A percentile compares a stretch with the other conserved stretches of the same genome.
Conservation (phyloP, 139 green algal genomes). For the Asterochloris erici region DNA sequence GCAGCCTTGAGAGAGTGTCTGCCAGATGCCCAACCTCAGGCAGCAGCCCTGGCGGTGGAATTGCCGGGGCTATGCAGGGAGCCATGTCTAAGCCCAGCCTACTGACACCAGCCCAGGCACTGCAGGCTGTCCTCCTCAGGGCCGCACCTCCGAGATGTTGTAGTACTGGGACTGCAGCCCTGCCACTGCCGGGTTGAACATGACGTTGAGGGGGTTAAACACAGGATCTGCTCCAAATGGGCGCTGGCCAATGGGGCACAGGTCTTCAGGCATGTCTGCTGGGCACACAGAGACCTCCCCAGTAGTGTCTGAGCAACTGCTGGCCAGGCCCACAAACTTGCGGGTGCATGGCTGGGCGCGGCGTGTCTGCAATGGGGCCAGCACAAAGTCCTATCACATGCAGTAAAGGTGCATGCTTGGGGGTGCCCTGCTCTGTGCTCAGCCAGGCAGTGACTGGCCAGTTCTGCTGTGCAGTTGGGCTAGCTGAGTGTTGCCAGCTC, state of each 20-base stretch:
- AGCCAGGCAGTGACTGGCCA: too few relatives aligned
- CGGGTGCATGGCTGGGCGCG: too few relatives aligned
- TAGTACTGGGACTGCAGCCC: conserved; percentile 18
- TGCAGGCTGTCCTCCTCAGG: not conserved
- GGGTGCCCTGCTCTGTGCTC: too few relatives aligned
- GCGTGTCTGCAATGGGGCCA: too few relatives aligned
- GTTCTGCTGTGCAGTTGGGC: too few relatives aligned
- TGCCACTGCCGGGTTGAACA: conserved; percentile 3
- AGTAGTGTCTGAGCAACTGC: not conserved
- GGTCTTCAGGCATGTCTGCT: conserved; percentile 6
- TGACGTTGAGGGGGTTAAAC: conserved; percentile 13
- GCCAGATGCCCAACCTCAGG: not conserved
- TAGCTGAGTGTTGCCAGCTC: too few relatives aligned
- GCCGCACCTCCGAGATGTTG: conserved; percentile 2
- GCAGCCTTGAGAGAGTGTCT: not conserved
- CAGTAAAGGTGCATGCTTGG: too few relatives aligned
- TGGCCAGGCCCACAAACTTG: not conserved
- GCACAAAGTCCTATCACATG: too few relatives aligned
- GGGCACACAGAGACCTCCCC: conserved; percentile 4
- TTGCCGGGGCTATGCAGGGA: too few relatives aligned
- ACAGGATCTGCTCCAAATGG: conserved; percentile 17
- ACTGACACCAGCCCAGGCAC: too few relatives aligned
- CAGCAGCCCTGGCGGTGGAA: not conserved
- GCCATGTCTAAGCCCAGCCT: not conserved
- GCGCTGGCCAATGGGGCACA: conserved; percentile 3